Evolutionary conservation across 1,284 basidiomycete species (phyloP).

Genomic region (Trichosporon sp.): DNA sequence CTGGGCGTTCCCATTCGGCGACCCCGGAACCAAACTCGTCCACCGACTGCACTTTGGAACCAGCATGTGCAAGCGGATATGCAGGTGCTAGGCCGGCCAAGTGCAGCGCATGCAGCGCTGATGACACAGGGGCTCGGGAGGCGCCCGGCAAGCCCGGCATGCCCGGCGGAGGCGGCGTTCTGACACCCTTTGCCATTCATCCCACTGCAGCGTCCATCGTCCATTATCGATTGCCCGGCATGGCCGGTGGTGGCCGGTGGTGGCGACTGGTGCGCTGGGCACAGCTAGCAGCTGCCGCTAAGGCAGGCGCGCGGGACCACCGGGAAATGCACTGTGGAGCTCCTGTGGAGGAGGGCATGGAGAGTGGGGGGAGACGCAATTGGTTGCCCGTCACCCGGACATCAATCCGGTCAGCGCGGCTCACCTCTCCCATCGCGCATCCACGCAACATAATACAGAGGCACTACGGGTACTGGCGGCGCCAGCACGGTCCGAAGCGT

Average conservation of each 20-base stretch:
- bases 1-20: background rate
- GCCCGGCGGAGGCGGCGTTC: background rate
- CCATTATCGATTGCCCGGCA: too few relatives aligned
- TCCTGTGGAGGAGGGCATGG: background rate
- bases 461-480: background rate
- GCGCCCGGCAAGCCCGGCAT: background rate
- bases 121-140: background rate
- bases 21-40: background rate
- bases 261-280: background rate
- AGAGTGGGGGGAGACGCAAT: background rate
- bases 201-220: slow-evolving; percentile 9
- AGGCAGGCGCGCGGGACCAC: background rate
- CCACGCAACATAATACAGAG: background rate
- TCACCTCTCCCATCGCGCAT: background rate
- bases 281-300: background rate
- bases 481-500: background rate
- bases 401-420: background rate
- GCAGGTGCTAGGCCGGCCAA: too few relatives aligned
- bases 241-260: background rate
- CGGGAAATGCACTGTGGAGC: slow-evolving; percentile 3
- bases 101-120: too few relatives aligned
- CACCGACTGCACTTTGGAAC: background rate
- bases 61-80: background rate
- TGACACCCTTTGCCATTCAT: background rate
- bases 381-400: background rate